These are phyloP conservation scores for Hyaloscypha bicolor DNA, from an alignment of 495 filamentous ascomycete species.

Conservation along the genomic window DNA sequence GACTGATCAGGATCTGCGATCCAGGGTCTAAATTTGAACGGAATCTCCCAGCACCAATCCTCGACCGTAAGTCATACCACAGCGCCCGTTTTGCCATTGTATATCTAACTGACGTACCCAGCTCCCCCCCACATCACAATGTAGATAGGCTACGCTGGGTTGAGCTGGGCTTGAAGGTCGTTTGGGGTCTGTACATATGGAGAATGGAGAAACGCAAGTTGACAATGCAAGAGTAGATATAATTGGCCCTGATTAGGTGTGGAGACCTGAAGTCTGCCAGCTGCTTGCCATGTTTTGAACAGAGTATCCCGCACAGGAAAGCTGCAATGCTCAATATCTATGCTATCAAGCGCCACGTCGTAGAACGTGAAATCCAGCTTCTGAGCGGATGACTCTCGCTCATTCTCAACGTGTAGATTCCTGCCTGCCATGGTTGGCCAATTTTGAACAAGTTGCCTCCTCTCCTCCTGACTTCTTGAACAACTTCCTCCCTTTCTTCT, in stretches of 20 bases:
- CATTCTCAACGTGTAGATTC: too few species aligned
- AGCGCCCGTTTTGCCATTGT: not conserved
- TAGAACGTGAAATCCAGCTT: too few species aligned
- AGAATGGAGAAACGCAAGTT: not conserved
- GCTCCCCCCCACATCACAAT: constrained; percentile 44
- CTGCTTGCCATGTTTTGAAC: not conserved
- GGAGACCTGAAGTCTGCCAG: not conserved
- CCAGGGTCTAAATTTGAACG: constrained; percentile 94
- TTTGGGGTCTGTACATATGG: constrained; percentile 22
- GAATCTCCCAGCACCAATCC: constrained; percentile 77
- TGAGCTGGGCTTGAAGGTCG: not conserved
- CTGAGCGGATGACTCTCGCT: too few species aligned
- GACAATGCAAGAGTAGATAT: not conserved
- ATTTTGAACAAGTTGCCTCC: too few species aligned
- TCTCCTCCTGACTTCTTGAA: too few species aligned
- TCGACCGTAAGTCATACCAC: constrained; percentile 68
- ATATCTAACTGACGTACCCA: constrained; percentile 26
- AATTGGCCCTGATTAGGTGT: not conserved
- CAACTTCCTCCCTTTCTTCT: too few species aligned
- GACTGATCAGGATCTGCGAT: not conserved
- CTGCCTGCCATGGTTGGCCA: too few species aligned
- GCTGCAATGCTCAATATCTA: not conserved
- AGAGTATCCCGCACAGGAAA: not conserved
- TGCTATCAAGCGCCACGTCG: not conserved
- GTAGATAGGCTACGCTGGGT: constrained; percentile 30